Conservation (phyloP, 2,329 filamentous ascomycete genomes). For the Penicillium oxalicum region DNA sequence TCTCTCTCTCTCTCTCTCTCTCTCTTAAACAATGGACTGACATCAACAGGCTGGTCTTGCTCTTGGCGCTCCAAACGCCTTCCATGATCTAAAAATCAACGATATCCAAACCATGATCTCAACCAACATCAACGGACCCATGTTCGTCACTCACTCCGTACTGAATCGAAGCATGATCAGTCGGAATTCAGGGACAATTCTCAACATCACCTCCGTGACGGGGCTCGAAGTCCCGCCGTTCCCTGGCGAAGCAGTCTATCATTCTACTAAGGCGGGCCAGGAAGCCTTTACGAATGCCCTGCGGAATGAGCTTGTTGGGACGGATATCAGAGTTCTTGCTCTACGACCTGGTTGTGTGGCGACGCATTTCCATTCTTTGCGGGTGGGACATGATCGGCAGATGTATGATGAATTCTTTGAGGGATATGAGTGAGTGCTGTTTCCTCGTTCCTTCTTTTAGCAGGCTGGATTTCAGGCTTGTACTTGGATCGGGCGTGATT, state of each 20-base stretch:
- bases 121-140: slow-evolving; percentile 46
- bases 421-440: slow-evolving; percentile 28
- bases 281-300: slow-evolving; percentile 48
- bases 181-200: slow-evolving; percentile 39
- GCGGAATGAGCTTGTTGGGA: slow-evolving; percentile 43
- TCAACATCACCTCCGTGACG: slow-evolving; percentile 47
- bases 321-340: slow-evolving; percentile 45
- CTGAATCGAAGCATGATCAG: slow-evolving; percentile 42
- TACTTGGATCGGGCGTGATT: too few relatives aligned
- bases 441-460: too few relatives aligned
- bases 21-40: too few relatives aligned
- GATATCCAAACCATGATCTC: slow-evolving; percentile 43
- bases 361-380: slow-evolving; percentile 45
- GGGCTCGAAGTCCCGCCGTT: slow-evolving; percentile 46
- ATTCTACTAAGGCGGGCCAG: slow-evolving; percentile 29
- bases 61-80: slow-evolving; percentile 41
- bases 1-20: too few relatives aligned
- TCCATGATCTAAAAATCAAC: slow-evolving; percentile 38
- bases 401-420: slow-evolving; percentile 42
- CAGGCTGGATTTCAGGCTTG: too few relatives aligned
- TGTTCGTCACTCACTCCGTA: slow-evolving; percentile 43
- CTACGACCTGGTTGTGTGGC: slow-evolving; percentile 45
- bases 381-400: slow-evolving; percentile 41
- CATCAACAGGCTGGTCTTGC: slow-evolving; percentile 40
- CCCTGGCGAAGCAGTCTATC: slow-evolving; percentile 41